Base-by-base conservation (phyloP, 192 early-diverging fungal genomes). In the Rhizophagus sp. region DNA sequence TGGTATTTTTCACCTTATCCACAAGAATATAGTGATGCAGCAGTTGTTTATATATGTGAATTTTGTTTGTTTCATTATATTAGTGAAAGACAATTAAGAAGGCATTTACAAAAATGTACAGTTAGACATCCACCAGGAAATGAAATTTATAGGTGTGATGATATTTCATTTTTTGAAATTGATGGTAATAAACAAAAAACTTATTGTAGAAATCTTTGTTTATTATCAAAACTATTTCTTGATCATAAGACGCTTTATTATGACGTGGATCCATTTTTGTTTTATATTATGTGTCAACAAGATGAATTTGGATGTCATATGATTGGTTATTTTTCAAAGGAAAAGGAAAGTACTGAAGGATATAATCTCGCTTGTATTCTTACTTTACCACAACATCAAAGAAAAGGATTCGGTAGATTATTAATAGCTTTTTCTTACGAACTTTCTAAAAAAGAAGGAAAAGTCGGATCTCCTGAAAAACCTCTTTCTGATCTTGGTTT, bases 1-100 rank as follows among this genome's bases (percentile, higher is more conserved):
- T 99, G 98, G 98, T 99, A 99, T 85, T 98, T 98, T 89, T 97
- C 97, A 44, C 97, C 98, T 0, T 99, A 98, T 73, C 97, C 98
- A 6, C 86, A 88, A 47, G 96, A 98, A 78, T 97, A 92, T 81
- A 90, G 93, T 9, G 87, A 95, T 52, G 87, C 88, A 8, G 90
- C 91, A n/a, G 85, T 84, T 7, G 84, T 99, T 6, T 97, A 97
- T 79, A 92, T 99, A 49, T 99, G 98, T 84, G 96, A 98, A 81
- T 98, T 98, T 79, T 99, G 98, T 81, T 83, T 99, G 25, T 92
- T 91, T 67, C 95, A 92, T 63, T 95, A 93, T 77, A 91, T 90
- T 17, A 92, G 92, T 8, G 85, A 87, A 22, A 90, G 89, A 24
- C 92, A 92, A 79, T 90, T 98, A 63, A 86, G 90, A 11, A 88